Evolutionary conservation across 2,329 filamentous ascomycete species (phyloP).

Genomic region (Colletotrichum siamense): DNA sequence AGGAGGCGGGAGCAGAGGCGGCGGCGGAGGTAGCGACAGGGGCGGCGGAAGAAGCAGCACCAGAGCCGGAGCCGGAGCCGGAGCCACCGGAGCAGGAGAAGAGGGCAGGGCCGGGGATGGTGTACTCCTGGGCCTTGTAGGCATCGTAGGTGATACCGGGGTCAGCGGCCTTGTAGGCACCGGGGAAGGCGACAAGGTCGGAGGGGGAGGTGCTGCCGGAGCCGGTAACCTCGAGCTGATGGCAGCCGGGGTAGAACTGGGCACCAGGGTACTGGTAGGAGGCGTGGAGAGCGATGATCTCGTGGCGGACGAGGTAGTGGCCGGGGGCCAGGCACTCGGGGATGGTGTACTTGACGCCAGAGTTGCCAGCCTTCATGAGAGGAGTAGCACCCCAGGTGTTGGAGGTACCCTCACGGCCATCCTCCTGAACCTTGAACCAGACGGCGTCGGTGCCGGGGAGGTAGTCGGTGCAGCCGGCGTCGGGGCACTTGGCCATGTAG

Average conservation of each 20-base stretch:
- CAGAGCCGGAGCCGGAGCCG: constrained; percentile 5
- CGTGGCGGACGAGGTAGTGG: constrained; percentile 59
- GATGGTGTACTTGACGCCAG: constrained; percentile 50
- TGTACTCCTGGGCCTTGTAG: constrained; percentile 50
- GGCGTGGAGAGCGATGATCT: constrained; percentile 55
- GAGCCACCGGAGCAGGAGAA: constrained; percentile 46
- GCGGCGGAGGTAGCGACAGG: neutral
- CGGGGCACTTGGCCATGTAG: constrained; percentile 65
- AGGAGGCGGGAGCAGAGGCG: neutral
- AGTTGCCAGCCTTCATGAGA: constrained; percentile 49
- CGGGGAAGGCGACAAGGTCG: constrained; percentile 51
- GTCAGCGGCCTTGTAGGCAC: constrained; percentile 48
- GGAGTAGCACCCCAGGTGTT: constrained; percentile 52
- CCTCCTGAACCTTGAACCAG: constrained; percentile 62
- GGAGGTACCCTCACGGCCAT: constrained; percentile 52
- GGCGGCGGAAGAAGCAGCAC: neutral
- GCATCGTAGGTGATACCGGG: constrained; percentile 54
- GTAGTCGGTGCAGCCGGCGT: constrained; percentile 54
- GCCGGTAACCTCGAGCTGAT: constrained; percentile 55
- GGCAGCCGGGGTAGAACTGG: constrained; percentile 60
- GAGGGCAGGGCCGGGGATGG: constrained; percentile 51
- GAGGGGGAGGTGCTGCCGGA: constrained; percentile 43
- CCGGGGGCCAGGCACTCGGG: constrained; percentile 52
- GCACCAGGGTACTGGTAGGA: constrained; percentile 50
- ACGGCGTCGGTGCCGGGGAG: constrained; percentile 51